phyloP scores from a whole-genome alignment of 2,329 filamentous ascomycete genomes.

The Orbilia ellipsospora region DNA sequence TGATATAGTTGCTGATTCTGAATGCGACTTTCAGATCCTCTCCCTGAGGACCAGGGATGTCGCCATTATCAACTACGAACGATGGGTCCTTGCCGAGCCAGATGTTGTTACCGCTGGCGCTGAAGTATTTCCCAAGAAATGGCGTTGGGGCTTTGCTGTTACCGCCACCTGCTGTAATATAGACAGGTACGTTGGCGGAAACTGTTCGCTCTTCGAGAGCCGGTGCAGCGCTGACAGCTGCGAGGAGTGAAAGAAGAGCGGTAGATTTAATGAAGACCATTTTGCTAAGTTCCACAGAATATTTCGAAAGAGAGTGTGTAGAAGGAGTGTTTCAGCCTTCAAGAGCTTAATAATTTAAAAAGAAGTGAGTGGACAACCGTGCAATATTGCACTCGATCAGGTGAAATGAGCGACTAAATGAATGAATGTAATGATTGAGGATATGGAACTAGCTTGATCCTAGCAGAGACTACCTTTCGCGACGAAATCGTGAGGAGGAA shows the following conservation, averaged over 20 bases:
- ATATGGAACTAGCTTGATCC: no score
- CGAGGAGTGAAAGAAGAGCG: constrained; percentile 20
- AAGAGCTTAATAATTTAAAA: neutral
- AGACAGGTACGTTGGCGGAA: neutral
- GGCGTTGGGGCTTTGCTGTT: neutral
- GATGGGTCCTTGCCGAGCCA: constrained; percentile 30
- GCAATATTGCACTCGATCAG: no score
- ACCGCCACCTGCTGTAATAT: neutral
- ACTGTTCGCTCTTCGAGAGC: neutral
- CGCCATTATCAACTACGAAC: neutral
- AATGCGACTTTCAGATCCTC: constrained; percentile 2
- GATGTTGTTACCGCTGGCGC: constrained; percentile 9
- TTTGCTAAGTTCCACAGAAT: neutral
- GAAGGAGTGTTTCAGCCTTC: neutral
- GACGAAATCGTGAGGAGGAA: neutral
- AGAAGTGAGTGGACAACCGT: neutral
- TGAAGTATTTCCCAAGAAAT: constrained; percentile 4
- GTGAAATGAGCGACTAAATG: neutral
- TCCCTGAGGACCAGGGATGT: neutral
- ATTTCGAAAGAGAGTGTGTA: neutral
- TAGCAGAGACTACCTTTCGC: no score
- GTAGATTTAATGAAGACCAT: constrained; percentile 24
- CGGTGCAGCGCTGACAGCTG: constrained; percentile 12
- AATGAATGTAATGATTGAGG: neutral
- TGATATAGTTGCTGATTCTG: constrained; percentile 4